Evolutionary conservation across 2,329 filamentous ascomycete species (phyloP), one percentile per base, ranked within the genome.

Genomic region (Chalaropsis ovoidea): DNA sequence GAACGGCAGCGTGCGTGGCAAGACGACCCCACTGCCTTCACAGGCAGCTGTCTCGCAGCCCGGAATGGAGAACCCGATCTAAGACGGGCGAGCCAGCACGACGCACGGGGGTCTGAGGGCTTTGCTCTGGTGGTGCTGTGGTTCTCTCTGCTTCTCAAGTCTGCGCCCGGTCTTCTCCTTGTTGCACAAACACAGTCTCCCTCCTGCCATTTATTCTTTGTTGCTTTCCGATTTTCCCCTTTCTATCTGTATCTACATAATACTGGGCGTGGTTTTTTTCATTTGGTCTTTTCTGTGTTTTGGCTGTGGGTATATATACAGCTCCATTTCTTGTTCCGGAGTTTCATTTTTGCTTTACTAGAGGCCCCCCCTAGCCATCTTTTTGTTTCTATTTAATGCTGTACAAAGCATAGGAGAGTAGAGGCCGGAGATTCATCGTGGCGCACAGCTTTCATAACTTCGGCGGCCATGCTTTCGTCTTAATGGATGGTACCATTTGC

Each of bases 51-150:
- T 68, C 13, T 71, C 74, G 5, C 73, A 72, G 3, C 71, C 71
- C 1, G 76, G 76, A n/a, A 78, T 78, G 76, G 76, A 77, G 69
- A 78, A 78, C 63, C 72, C 76, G 2, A 78, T 78, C 70, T 78
- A 70, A 75, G 27, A 56, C 31, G 31, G 6, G 31, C 15, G 22
- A 17, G 22, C 13, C 17, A 17, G 17, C 10, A 27, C 10, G 17
- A 43, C 13, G 15, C 22, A 27, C 15, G 22, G 52, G 52, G 10
- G 52, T 17, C 13, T 31, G 24, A 56, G 52, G 17, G 31, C 3
- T 8, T 17, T 56, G 22, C 27, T 19, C 24, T 31, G 17, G 17
- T 56, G 22, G 13, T 56, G 24, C 13, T 15, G 17, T 13, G 11
- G 24, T 22, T 10, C 2, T 13, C 31, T 31, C 31, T 31, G 31